Evolutionary conservation across 225 moss, liverwort and hornwort genomes (phyloP).

Genomic region (Pleurozium schreberi): DNA sequence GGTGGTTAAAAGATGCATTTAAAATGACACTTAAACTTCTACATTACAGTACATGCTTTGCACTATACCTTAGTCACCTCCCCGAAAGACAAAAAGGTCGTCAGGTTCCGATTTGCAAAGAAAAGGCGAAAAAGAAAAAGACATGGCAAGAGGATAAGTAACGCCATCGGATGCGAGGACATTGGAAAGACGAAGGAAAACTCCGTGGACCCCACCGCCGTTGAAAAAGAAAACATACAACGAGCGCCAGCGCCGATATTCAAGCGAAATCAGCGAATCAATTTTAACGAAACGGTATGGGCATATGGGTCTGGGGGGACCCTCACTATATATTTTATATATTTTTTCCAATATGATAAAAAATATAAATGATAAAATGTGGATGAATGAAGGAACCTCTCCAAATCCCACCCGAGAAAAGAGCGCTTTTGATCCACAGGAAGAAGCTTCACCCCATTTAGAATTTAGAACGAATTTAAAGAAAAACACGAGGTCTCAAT

Average conservation of each 20-base stretch:
- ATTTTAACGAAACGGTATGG: neutral
- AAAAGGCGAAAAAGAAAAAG: neutral
- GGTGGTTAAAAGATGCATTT: neutral
- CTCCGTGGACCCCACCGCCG: neutral
- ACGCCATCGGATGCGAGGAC: too few relatives aligned
- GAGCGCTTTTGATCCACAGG: neutral
- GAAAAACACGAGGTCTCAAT: neutral
- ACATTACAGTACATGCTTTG: too few relatives aligned
- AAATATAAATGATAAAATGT: neutral
- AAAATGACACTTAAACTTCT: neutral
- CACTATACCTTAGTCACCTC: neutral
- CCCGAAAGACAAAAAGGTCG: neutral
- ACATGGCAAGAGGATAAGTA: neutral
- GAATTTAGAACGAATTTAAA: neutral
- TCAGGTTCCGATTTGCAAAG: neutral
- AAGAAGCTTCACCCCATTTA: neutral
- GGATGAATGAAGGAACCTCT: neutral
- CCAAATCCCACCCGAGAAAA: neutral
- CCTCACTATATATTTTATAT: neutral
- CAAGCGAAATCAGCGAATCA: neutral
- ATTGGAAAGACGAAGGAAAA: neutral
- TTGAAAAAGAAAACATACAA: neutral
- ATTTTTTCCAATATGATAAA: neutral
- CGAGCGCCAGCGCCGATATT: neutral
- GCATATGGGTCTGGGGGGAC: neutral